Base-by-base conservation (phyloP, 2,329 filamentous ascomycete species). In the Botrytis medusae region DNA sequence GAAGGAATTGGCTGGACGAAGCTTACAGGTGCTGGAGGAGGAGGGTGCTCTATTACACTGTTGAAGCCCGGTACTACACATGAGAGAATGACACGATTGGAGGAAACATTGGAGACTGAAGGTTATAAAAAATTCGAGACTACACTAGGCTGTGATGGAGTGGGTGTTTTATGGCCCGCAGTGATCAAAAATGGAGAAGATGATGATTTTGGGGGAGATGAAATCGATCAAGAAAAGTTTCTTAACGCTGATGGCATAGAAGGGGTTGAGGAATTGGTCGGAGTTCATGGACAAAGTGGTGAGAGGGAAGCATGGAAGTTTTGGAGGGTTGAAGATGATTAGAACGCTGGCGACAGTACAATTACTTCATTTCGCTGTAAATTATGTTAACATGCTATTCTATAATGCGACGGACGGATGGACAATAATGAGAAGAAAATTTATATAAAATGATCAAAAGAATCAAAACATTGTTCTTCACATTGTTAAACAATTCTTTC, bases 1-100 rank as follows among this genome's bases (percentile, higher is more conserved):
- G 89, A 94, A 73, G 92, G 92, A 59, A 92, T 98, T 72, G 96
- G 96, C 44, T 99, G 95, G 95, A 98, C 96, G 20, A 99, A 99
- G 82, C 87, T 99, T 73, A 99, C 96, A 0, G 96, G 96, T 48
- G 96, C 96, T 1, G 96, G 96, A 34, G 97, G 96, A 20, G 97
- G 96, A 73, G 96, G 96, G 4, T 98, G 97, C 82, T 95, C 95
- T 4, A 98, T 99, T 77, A 97, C 95, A 0, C 85, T 99, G 6
- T 86, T 99, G 67, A 92, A 91, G 76, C 92, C 93, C 0, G 89
- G 88, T 44, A 85, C 88, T 1, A 81, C 88, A 10, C 78, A 81
- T 25, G 84, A 88, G 74, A 88, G 88, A 78, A 83, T 97, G 42
- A 82, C 85, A 37, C 84, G 86, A 16, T 84, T 98, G 25, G 89